Evolutionary conservation across 768 basidiomycete species (phyloP), one percentile per base, ranked within the genome.

Genomic region (Mrakia blollopis): DNA sequence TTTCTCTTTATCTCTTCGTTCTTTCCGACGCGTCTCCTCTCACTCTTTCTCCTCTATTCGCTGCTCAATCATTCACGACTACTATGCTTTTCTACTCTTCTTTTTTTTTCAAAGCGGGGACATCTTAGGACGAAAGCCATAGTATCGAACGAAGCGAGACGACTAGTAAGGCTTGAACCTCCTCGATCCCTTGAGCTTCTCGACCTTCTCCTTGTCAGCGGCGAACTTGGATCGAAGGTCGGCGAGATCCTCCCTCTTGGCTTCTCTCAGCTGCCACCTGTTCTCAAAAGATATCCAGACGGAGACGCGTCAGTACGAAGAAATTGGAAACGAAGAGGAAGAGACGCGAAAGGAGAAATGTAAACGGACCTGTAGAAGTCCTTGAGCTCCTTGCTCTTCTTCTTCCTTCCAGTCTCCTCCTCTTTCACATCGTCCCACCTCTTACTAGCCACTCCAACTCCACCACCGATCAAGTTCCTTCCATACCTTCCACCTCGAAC

Each of bases 401-500:
- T 86, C 67, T 87, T 88, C 81, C 89, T 91, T 83, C 91, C 90
- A 86, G 86, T 78, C 88, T 87, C 82, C 88, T 89, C 84, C 87
- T 88, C 79, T 85, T 86, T 79, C 18, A 79, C 57, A 14, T 79
- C 78, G 73, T 80, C 79, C 78, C 79, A 68, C 80, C 85, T 84
- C 83, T 91, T 92, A 82, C 85, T 87, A 14, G 88, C 89, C 11
- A 90, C 87, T 1, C 85, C 87, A 50, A 88, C 86, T 0, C 92
- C 93, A 21, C 93, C 93, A 39, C 94, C 94, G 7, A 94, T 85
- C 23, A 72, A 63, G 0, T 92, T 92, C 81, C 92, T 87, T 7
- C 94, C 94, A 80, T 94, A 94, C 30, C 91, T 90, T 18, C 94
- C 94, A 7, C 93, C 92, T 52, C 94, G 87, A n/a, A 91, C 92